Evolutionary conservation across 2,329 filamentous ascomycete species (phyloP), one percentile per base, ranked within the genome.

Genomic region (Blastomyces emzantsi): DNA sequence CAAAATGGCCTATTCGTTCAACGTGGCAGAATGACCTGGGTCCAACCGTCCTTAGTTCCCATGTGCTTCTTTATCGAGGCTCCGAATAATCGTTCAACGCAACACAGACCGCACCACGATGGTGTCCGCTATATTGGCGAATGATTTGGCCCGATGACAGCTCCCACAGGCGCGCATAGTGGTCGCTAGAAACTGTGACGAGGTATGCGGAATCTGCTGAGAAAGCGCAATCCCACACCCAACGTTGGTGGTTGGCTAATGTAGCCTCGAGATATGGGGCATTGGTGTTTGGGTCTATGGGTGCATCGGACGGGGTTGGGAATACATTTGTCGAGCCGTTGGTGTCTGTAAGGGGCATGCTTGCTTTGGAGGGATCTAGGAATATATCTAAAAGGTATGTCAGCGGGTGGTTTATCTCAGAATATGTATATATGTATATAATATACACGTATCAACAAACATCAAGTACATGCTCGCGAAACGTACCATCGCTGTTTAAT

Each of bases 141-240:
- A 97, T 97, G 68, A 97, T 92, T 71, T 87, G 88, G 75, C 95
- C 91, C 68, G 88, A 92, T 67, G 83, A 81, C 67, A 97, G 80
- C 79, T 97, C 92, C 92, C 92, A 97, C 63, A 97, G 79, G 22
- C 92, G 83, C 1, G 92, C 92, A 73, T 96, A 97, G 75, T 97
- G 92, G 73, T 97, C 92, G 52, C 89, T 93, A 74, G 91, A 96
- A 5, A 92, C 92, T 0, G 92, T 97, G 15, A 97, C 92, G 7
- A 97, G 81, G 72, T 97, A 97, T 0, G 92, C 92, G 43, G 88
- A 92, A 74, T 97, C 92, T 33, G 92, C 92, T 66, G 89, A 93
- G 77, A 97, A 97, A 0, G 92, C 92, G 72, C 92, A 97, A 75
- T 97, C 92, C 92, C 92, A 97, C 0, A 97, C 92, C 92, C 92